These are phyloP conservation scores for Triangularia setosa DNA, from an alignment of 2,329 filamentous ascomycete species.

Conservation along the genomic window DNA sequence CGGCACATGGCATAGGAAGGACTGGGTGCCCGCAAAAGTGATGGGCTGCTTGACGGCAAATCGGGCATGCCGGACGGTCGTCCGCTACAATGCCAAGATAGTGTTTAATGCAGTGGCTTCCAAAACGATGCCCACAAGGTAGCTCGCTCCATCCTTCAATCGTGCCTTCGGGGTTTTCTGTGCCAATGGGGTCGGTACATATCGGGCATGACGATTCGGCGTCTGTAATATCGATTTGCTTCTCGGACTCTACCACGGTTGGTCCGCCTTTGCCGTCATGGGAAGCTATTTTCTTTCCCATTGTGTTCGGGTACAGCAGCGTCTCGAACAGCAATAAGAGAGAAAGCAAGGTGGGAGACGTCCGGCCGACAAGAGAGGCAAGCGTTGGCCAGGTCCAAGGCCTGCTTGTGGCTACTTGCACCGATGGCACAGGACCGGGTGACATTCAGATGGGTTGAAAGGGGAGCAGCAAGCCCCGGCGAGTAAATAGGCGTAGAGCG, in stretches of 20 bases:
- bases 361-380: neutral
- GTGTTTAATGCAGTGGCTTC: slow-evolving; percentile 40
- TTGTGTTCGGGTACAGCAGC: neutral
- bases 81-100: slow-evolving; percentile 38
- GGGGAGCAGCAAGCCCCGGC: neutral
- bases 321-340: neutral
- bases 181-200: slow-evolving; percentile 41
- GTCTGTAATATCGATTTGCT: slow-evolving; percentile 11
- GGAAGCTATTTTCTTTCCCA: neutral
- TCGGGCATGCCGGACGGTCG: slow-evolving; percentile 36
- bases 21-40: slow-evolving; percentile 34
- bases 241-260: slow-evolving; percentile 9
- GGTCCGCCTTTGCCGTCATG: neutral
- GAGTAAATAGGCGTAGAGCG: neutral
- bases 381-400: neutral
- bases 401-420: neutral
- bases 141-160: slow-evolving; percentile 39
- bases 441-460: neutral
- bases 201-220: slow-evolving; percentile 36
- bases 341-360: neutral
- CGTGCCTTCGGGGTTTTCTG: slow-evolving; percentile 35
- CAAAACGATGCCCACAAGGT: slow-evolving; percentile 43
- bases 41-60: slow-evolving; percentile 35
- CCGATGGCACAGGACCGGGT: neutral
- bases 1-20: slow-evolving; percentile 25